A percentile compares a stretch with the other conserved stretches of the same genome.
Evolutionary conservation across 768 basidiomycete genomes (phyloP).

Genomic region (Coprinopsis sp.): DNA sequence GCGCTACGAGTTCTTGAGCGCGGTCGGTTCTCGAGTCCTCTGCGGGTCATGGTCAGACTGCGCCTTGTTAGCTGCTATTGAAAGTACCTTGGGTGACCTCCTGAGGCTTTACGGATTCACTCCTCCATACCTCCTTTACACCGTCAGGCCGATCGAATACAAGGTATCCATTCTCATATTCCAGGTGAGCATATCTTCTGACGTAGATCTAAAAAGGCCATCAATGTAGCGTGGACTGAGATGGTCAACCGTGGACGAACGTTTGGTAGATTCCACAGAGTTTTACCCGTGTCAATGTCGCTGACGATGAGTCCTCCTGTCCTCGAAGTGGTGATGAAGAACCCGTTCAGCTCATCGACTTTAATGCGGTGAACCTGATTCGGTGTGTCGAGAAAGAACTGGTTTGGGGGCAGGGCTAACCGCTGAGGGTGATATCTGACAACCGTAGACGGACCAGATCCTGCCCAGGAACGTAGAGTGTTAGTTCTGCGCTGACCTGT

Average conservation of each 20-base stretch:
- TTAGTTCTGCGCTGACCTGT: constrained; percentile 1
- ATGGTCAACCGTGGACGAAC: constrained; percentile 29
- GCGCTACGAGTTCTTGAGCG: not conserved
- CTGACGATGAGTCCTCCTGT: constrained; percentile 56
- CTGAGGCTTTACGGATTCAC: not conserved
- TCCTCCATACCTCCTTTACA: constrained; percentile 64
- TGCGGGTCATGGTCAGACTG: not conserved
- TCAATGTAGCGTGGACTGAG: not conserved
- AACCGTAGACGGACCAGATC: not conserved
- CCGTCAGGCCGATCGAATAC: constrained; percentile 59
- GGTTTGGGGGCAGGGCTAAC: not conserved
- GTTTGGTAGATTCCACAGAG: constrained; percentile 60
- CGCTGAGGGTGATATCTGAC: not conserved
- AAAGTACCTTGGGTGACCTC: not conserved
- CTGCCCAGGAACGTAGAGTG: constrained; percentile 1
- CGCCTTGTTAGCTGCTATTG: not conserved
- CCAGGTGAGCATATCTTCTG: constrained; percentile 58
- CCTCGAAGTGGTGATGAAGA: constrained; percentile 54
- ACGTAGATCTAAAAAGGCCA: constrained; percentile 32
- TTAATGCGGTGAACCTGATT: constrained; percentile 66
- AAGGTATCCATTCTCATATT: constrained; percentile 68
- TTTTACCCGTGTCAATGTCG: constrained; percentile 42
- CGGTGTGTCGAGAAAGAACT: not conserved
- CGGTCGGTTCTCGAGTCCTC: not conserved
- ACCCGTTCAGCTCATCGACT: constrained; percentile 57